Evolutionary conservation across 805 yeast species (phyloP), one percentile per base, ranked within the genome.

Genomic region (Starmera caribaea): DNA sequence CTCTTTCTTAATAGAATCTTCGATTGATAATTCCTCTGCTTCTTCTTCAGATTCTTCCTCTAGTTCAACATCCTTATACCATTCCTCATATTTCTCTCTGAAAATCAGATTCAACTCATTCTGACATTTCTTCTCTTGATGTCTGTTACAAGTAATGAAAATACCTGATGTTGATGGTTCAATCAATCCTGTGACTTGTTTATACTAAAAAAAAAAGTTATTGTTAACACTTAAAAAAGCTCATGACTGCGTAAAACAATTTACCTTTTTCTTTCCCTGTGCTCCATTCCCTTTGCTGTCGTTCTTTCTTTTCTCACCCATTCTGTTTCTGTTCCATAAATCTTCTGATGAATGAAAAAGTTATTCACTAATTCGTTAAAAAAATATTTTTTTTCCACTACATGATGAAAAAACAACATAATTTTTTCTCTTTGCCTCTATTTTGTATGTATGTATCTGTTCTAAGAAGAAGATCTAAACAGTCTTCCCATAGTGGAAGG

Each of bases 141-240:
- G 81, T 49, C 96, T 71, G 37, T 77, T 74, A 59, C 97, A 90
- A 0, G 97, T 84, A 11, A 88, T 95, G 59, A 84, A 92, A 1
- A 92, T 69, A 0, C 98, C 98, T 31, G 80, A 65, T 40, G 92
- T 83, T 32, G 81, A 81, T 0, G 96, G 95, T 51, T 89, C 96
- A 15, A 89, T 59, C 39, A 75, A 64, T 8, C 75, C 75, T 3
- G 64, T 53, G 15, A 68, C 64, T 6, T 56, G 46, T 48, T 73
- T 74, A 58, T 65, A 74, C 58, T 66, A 16, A 32, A 32, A 10
- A 16, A 17, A 16, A 11, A 32, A 12, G 34, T 32, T 32, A 15
- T 12, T 17, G 16, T 8, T 15, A 11, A n/a, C n/a, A n/a, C n/a
- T n/a, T n/a, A n/a, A n/a, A n/a, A n/a, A n/a, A n/a, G n/a, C n/a